These are phyloP conservation scores for Malassezia cuniculi DNA, from an alignment of 1,284 basidiomycete species.

Conservation along the genomic window DNA sequence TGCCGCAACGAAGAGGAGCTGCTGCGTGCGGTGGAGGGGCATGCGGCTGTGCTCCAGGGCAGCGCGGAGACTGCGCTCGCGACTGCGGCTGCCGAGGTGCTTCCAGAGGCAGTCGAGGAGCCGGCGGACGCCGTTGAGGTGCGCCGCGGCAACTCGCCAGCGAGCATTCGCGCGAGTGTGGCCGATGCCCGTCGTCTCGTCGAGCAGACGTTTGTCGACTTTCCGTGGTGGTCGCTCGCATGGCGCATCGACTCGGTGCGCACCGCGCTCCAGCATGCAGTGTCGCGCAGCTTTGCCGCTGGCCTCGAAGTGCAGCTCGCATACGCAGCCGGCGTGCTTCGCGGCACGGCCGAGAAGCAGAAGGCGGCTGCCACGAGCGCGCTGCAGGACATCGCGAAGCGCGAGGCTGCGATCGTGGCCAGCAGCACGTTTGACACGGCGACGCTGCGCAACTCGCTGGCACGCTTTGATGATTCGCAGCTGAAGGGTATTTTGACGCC, in stretches of 20 bases:
- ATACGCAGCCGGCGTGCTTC: conserved; percentile 26
- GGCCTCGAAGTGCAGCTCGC: conserved; percentile 25
- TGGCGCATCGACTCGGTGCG: conserved; percentile 37
- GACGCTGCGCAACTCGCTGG: conserved; percentile 21
- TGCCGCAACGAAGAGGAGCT: conserved; percentile 4
- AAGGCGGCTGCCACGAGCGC: conserved; percentile 10
- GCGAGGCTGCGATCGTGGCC: conserved; percentile 4
- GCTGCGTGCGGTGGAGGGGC: conserved; percentile 1
- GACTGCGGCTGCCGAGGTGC: conserved; percentile 14
- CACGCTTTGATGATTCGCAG: conserved; percentile 15
- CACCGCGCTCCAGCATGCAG: conserved; percentile 21
- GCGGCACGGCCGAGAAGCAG: conserved; percentile 15
- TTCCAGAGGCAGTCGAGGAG: conserved; percentile 14
- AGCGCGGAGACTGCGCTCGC: conserved; percentile 11
- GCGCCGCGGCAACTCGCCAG: conserved; percentile 11
- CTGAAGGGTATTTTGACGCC: conserved; percentile 19
- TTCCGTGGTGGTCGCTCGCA: conserved; percentile 37
- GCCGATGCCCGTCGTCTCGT: conserved; percentile 12
- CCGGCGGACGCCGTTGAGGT: conserved; percentile 13
- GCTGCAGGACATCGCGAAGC: conserved; percentile 11
- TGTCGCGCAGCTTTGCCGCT: conserved; percentile 25
- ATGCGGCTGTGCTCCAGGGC: conserved; percentile 3
- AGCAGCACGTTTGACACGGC: conserved; percentile 13
- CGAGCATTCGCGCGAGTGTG: neutral
- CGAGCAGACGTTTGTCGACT: conserved; percentile 21